phyloP scores from a whole-genome alignment of 129 eudicot genomes.

The Artemisia annua region DNA sequence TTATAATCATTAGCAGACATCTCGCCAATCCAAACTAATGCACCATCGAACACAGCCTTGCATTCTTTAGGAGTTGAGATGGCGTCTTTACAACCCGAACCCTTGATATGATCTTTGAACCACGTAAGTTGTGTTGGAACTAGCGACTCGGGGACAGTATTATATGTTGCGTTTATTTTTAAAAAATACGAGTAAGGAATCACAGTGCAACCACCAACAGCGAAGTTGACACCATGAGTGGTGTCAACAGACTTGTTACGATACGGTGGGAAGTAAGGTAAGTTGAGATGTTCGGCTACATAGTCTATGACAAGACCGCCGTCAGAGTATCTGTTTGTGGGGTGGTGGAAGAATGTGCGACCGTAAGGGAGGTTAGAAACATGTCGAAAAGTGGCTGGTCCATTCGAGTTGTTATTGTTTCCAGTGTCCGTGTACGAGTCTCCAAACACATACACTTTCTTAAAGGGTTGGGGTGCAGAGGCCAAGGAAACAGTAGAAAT shows the following conservation, averaged over 20 bases:
- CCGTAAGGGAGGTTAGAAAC: conserved; percentile 6
- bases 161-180: not conserved
- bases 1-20: conserved; percentile 44
- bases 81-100: conserved; percentile 9
- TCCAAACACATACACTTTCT: not conserved
- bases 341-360: not conserved
- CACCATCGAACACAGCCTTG: conserved; percentile 21
- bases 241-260: not conserved
- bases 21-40: conserved; percentile 43
- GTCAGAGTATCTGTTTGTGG: conserved; percentile 8
- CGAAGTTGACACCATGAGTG: conserved; percentile 7
- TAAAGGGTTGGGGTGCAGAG: not conserved
- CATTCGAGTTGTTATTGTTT: not conserved
- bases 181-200: not conserved
- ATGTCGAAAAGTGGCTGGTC: not conserved
- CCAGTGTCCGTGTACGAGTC: not conserved
- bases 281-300: conserved; percentile 1
- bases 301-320: conserved; percentile 4
- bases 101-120: conserved; percentile 6
- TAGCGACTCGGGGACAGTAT: not conserved
- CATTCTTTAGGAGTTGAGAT: conserved; percentile 24
- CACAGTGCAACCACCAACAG: not conserved
- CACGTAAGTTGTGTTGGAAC: not conserved
- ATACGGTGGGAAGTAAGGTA: conserved; percentile 5
- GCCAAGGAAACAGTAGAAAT: not conserved